Evolutionary conservation across 2,329 filamentous ascomycete genomes (phyloP).

Genomic region (Sphaceloma murrayae): DNA sequence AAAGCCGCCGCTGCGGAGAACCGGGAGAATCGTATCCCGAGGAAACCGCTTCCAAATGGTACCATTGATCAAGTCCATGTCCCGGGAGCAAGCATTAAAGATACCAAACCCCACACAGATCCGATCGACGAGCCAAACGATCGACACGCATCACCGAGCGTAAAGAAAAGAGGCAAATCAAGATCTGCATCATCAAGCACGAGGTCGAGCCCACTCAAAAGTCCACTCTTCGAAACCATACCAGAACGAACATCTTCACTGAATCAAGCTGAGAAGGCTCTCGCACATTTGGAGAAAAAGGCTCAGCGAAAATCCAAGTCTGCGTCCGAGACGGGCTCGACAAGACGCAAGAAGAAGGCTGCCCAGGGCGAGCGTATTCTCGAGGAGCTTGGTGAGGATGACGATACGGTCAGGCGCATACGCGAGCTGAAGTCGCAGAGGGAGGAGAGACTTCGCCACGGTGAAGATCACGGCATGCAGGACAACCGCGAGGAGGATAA

Average conservation of each 20-base stretch:
- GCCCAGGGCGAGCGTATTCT: constrained; percentile 17
- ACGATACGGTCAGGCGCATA: constrained; percentile 50
- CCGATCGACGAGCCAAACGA: too few species aligned
- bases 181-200: constrained; percentile 7
- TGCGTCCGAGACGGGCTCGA: constrained; percentile 13
- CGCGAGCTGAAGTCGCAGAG: constrained; percentile 49
- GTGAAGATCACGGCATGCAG: constrained; percentile 26
- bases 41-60: constrained; percentile 4
- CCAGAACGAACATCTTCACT: constrained; percentile 29
- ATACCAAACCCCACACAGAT: not conserved
- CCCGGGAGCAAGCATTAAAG: not conserved
- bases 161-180: constrained; percentile 7
- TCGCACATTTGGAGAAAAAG: constrained; percentile 21
- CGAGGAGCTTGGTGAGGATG: constrained; percentile 31
- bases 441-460: constrained; percentile 44
- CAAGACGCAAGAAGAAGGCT: constrained; percentile 25
- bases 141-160: too few species aligned
- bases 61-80: constrained; percentile 1
- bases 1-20: constrained; percentile 19
- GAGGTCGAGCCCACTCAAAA: constrained; percentile 15
- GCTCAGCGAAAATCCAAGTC: constrained; percentile 23
- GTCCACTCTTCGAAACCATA: constrained; percentile 27
- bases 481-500: too few species aligned
- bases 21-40: constrained; percentile 1
- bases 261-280: constrained; percentile 28